Evolutionary conservation across 345 rosid species (phyloP).

Genomic region (Linum lewisii): DNA sequence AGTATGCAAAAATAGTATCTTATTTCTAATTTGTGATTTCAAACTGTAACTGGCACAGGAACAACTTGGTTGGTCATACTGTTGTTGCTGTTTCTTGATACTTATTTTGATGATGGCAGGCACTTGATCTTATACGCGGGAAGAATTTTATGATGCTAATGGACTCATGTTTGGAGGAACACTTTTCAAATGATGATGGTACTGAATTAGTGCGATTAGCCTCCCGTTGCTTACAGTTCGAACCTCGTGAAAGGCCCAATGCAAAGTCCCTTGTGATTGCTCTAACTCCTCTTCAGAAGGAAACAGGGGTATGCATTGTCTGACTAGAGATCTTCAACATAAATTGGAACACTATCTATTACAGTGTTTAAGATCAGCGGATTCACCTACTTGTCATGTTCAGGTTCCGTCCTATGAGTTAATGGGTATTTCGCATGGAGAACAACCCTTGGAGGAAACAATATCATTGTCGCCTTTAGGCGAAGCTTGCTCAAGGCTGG

Average conservation of each 20-base stretch:
- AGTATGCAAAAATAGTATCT: neutral
- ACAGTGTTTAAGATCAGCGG: neutral
- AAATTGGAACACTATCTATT: neutral
- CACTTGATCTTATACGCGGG: conserved; percentile 85
- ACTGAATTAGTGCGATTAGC: conserved; percentile 77
- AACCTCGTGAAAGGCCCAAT: conserved; percentile 95
- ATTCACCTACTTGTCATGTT: conserved; percentile 1
- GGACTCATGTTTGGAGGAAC: conserved; percentile 96
- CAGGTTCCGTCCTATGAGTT: conserved; percentile 57
- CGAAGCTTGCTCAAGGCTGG: conserved; percentile 70
- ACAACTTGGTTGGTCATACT: too few relatives aligned
- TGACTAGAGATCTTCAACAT: neutral
- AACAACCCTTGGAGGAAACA: conserved; percentile 35
- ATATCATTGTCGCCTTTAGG: conserved; percentile 51
- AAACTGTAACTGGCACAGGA: too few relatives aligned
- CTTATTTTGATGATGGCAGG: conserved; percentile 37
- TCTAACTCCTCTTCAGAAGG: conserved; percentile 73
- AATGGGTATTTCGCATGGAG: conserved; percentile 60
- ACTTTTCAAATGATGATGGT: conserved; percentile 92
- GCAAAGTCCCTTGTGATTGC: conserved; percentile 70
- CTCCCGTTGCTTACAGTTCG: conserved; percentile 79
- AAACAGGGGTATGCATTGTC: conserved; percentile 48
- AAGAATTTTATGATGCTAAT: conserved; percentile 87
- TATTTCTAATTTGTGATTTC: neutral
- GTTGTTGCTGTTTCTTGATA: too few relatives aligned